Conservation (phyloP, 352 stramenopile species). For the Halophytophthora polymorphica region DNA sequence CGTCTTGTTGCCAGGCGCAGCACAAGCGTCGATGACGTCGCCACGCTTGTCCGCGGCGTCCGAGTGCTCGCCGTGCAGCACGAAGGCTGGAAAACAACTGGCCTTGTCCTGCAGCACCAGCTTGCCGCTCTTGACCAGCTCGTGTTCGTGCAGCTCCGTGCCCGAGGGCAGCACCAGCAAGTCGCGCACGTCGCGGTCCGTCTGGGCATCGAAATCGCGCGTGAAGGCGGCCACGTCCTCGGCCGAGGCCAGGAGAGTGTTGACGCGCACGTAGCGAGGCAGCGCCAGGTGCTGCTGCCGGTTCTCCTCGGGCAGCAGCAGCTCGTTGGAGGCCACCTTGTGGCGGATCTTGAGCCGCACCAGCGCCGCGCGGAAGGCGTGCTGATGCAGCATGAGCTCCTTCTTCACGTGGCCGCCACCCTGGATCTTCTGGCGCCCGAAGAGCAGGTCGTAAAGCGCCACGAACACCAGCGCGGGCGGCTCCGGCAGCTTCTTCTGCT, state of each 20-base stretch:
- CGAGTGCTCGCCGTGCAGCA: constrained; percentile 79
- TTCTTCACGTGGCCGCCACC: constrained; percentile 88
- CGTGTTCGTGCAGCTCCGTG: constrained; percentile 85
- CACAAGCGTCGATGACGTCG: constrained; percentile 95
- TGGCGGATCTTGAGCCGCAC: constrained; percentile 80
- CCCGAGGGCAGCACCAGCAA: constrained; percentile 90
- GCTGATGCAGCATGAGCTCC: constrained; percentile 71
- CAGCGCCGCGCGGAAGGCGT: constrained; percentile 68
- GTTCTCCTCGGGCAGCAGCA: constrained; percentile 76
- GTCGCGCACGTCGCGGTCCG: constrained; percentile 87
- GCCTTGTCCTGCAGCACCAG: constrained; percentile 97
- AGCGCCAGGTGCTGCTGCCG: constrained; percentile 63
- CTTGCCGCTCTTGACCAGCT: constrained; percentile 77
- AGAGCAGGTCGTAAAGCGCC: constrained; percentile 87
- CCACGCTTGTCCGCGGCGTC: constrained; percentile 47
- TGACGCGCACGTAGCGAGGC: constrained; percentile 92
- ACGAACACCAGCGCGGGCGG: constrained; percentile 66
- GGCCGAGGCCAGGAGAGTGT: constrained; percentile 75
- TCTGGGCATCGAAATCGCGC: constrained; percentile 46
- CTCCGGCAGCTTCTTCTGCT: constrained; percentile 2
- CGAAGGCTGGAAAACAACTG: constrained; percentile 96
- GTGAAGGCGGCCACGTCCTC: constrained; percentile 51
- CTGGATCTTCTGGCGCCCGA: constrained; percentile 83
- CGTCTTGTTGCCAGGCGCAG: constrained; percentile 98
- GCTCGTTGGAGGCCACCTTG: constrained; percentile 77